phyloP scores from a whole-genome alignment of 2,329 filamentous ascomycete species.

The Endoconidiophora laricicola region DNA sequence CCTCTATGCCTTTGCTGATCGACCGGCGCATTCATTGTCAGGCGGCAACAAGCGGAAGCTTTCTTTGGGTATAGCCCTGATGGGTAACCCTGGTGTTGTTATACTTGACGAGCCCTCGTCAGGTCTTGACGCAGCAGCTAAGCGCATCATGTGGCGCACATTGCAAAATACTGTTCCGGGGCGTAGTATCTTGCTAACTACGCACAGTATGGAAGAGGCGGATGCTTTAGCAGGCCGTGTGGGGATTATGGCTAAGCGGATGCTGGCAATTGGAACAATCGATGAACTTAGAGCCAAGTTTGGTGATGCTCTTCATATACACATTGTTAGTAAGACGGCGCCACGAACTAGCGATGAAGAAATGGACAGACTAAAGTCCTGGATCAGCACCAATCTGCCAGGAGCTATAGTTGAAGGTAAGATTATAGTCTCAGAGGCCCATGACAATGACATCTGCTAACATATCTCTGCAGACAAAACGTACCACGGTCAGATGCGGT shows the following conservation, averaged over 20 bases:
- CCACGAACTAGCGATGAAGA: constrained; percentile 55
- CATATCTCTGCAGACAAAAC: constrained; percentile 33
- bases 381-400: constrained; percentile 46
- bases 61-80: constrained; percentile 72
- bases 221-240: constrained; percentile 71
- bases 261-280: constrained; percentile 70
- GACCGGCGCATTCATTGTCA: constrained; percentile 65
- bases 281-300: constrained; percentile 57
- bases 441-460: background rate
- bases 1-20: constrained; percentile 48
- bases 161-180: constrained; percentile 57
- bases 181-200: constrained; percentile 73
- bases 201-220: constrained; percentile 90
- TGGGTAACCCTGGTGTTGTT: constrained; percentile 78
- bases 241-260: constrained; percentile 69
- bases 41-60: constrained; percentile 93
- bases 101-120: constrained; percentile 79
- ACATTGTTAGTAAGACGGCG: constrained; percentile 59
- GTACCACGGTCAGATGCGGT: constrained; percentile 78
- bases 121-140: constrained; percentile 79
- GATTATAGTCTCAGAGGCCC: background rate
- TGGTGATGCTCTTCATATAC: constrained; percentile 65
- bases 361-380: constrained; percentile 47
- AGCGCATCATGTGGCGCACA: constrained; percentile 86
- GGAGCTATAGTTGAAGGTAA: constrained; percentile 45